Conservation (phyloP, 257 asterid species). For the Primulina tabacum region DNA sequence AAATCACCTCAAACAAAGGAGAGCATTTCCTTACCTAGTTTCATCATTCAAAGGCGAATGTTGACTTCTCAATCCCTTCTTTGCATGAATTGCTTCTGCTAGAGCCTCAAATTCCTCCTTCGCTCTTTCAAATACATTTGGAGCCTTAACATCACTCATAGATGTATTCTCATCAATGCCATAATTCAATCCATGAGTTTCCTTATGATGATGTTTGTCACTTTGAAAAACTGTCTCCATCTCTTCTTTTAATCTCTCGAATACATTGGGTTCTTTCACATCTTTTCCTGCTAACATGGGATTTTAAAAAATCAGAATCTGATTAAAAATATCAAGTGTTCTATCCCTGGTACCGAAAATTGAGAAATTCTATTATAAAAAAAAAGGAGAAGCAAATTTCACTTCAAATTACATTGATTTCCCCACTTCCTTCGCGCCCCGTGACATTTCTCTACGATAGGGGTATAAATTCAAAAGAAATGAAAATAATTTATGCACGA, state of each 20-base stretch:
- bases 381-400: background rate
- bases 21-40: slow-evolving; percentile 30
- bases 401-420: background rate
- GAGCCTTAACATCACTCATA: slow-evolving; percentile 60
- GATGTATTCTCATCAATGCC: slow-evolving; percentile 59
- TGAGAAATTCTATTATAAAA: background rate
- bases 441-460: background rate
- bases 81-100: slow-evolving; percentile 55
- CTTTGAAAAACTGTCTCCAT: slow-evolving; percentile 38
- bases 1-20: background rate
- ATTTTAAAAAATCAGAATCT: background rate
- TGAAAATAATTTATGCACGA: background rate
- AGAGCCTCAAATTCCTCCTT: slow-evolving; percentile 81
- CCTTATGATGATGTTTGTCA: slow-evolving; percentile 46
- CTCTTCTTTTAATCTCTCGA: slow-evolving; percentile 49
- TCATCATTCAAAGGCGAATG: slow-evolving; percentile 19
- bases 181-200: slow-evolving; percentile 65
- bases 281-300: slow-evolving; percentile 37
- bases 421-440: background rate
- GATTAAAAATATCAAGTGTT: background rate
- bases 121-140: slow-evolving; percentile 70
- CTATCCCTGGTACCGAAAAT: background rate
- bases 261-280: slow-evolving; percentile 38
- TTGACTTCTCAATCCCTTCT: slow-evolving; percentile 36
- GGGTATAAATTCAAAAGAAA: background rate